Evolutionary conservation across 352 stramenopile genomes (phyloP).

Genomic region (Globisporangium takayamanum): DNA sequence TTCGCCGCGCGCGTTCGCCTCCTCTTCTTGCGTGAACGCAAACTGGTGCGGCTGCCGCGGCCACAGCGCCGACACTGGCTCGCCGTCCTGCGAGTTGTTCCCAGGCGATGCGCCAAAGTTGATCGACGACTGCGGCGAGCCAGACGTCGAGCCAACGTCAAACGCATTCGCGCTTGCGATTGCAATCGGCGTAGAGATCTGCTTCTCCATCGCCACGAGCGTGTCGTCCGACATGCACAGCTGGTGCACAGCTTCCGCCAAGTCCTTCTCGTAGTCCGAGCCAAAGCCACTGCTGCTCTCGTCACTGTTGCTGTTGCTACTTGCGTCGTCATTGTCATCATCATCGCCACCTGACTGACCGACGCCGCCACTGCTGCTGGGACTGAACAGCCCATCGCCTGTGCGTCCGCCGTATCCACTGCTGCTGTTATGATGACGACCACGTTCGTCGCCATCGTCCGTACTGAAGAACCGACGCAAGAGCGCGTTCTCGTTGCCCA

Average conservation of each 20-base stretch:
- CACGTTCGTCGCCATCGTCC: neutral
- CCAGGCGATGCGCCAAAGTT: slow-evolving; percentile 55
- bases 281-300: slow-evolving; percentile 45
- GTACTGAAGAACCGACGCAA: slow-evolving; percentile 37
- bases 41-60: slow-evolving; percentile 78
- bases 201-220: slow-evolving; percentile 39
- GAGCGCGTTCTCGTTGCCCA: slow-evolving; percentile 41
- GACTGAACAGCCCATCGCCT: slow-evolving; percentile 3
- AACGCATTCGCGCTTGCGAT: slow-evolving; percentile 25
- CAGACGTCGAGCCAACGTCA: slow-evolving; percentile 30
- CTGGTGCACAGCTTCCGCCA: slow-evolving; percentile 61
- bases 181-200: slow-evolving; percentile 47
- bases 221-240: slow-evolving; percentile 57
- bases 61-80: slow-evolving; percentile 71
- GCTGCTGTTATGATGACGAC: slow-evolving; percentile 2
- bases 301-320: slow-evolving; percentile 7
- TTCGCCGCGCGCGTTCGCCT: slow-evolving; percentile 43
- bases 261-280: slow-evolving; percentile 66
- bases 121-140: slow-evolving; percentile 63
- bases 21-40: slow-evolving; percentile 80
- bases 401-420: neutral
- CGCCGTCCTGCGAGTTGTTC: slow-evolving; percentile 56
- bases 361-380: slow-evolving; percentile 5
- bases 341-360: slow-evolving; percentile 4
- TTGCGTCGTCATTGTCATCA: slow-evolving; percentile 5